A percentile compares a stretch with the other conserved stretches of the same genome.
These are phyloP conservation scores for Corymbia citriodora DNA, from an alignment of 441 rosid genomes.

Conservation along the genomic window DNA sequence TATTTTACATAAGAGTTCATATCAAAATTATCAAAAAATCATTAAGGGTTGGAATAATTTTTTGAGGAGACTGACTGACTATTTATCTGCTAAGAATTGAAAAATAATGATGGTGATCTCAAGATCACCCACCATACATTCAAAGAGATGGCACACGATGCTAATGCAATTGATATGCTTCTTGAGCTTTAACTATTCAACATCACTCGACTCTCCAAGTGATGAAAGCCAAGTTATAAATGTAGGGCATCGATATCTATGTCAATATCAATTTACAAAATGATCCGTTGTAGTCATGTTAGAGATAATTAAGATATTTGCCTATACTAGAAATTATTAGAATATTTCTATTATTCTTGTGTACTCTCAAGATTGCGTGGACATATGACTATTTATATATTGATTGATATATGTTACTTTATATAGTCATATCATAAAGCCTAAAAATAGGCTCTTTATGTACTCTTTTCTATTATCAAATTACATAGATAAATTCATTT, in stretches of 20 bases:
- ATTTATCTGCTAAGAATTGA: not conserved
- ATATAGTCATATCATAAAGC: no score
- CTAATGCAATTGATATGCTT: rapidly evolving
- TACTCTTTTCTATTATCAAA: no score
- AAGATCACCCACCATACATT: not conserved
- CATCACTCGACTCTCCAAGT: not conserved
- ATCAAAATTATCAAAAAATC: not conserved
- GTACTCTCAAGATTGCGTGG: no score
- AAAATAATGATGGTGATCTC: not conserved
- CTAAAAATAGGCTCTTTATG: no score
- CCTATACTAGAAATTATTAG: no score
- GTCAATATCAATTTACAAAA: not conserved
- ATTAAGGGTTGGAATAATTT: not conserved
- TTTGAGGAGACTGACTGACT: not conserved
- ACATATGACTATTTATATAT: no score
- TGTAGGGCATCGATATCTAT: not conserved
- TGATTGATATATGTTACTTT: no score
- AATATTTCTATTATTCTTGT: no score
- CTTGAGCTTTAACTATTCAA: not conserved
- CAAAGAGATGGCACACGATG: not conserved
- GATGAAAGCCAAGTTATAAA: not conserved
- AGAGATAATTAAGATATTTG: no score
- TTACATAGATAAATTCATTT: no score
- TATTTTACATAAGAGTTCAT: rapidly evolving
- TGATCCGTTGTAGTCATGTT: not conserved